Evolutionary conservation across 345 rosid species (phyloP).

Genomic region (Ricinus communis): DNA sequence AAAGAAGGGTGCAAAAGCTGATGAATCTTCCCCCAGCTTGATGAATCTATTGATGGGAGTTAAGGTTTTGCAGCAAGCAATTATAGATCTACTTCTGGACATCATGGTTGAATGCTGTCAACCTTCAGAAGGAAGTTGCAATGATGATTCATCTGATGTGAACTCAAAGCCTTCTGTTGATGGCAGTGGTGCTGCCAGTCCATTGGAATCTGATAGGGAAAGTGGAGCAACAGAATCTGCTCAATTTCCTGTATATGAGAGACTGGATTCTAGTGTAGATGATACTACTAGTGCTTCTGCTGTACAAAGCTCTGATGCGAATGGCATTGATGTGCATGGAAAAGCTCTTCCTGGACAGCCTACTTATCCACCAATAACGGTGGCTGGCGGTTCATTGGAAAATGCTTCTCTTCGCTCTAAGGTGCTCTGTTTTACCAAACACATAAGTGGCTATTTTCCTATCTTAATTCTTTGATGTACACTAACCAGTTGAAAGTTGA

Average conservation of each 20-base stretch:
- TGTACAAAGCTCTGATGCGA: slow-evolving; percentile 66
- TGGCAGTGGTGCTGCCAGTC: slow-evolving; percentile 48
- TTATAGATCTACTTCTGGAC: slow-evolving; percentile 92
- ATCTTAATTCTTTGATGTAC: slow-evolving; percentile 14
- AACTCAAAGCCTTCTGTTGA: slow-evolving; percentile 50
- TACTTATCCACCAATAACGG: slow-evolving; percentile 57
- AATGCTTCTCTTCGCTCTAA: slow-evolving; percentile 66
- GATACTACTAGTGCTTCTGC: slow-evolving; percentile 62
- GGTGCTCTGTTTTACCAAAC: slow-evolving; percentile 42
- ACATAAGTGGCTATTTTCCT: slow-evolving; percentile 22
- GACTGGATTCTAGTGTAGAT: slow-evolving; percentile 73
- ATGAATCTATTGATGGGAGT: slow-evolving; percentile 99
- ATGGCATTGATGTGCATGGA: slow-evolving; percentile 46
- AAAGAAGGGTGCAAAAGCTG: slow-evolving; percentile 60
- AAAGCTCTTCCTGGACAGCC: slow-evolving; percentile 61
- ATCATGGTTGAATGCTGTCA: slow-evolving; percentile 99
- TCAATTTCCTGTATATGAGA: slow-evolving; percentile 60
- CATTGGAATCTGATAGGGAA: slow-evolving; percentile 64
- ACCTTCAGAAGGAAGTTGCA: slow-evolving; percentile 73
- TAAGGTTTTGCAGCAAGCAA: slow-evolving; percentile 98
- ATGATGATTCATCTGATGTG: slow-evolving; percentile 46
- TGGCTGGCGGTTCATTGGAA: slow-evolving; percentile 55
- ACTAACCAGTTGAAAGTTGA: slow-evolving; percentile 27
- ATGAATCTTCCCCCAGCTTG: slow-evolving; percentile 94
- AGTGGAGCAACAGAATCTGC: slow-evolving; percentile 55